Evolutionary conservation across 345 rosid species (phyloP), one percentile per base, ranked within the genome.

Genomic region (Excoecaria cochinchinensis): DNA sequence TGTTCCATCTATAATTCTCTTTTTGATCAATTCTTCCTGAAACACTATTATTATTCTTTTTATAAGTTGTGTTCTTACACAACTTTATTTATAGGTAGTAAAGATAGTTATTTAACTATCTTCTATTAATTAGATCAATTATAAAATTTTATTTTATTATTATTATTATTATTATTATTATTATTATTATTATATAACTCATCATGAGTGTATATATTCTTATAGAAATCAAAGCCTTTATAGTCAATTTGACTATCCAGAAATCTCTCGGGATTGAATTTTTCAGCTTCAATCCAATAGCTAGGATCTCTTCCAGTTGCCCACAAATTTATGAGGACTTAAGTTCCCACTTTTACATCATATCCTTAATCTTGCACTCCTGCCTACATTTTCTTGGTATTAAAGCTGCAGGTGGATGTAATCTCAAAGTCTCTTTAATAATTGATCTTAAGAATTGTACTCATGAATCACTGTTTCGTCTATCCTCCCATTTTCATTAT

Each of bases 191-290:
- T n/a, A n/a, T n/a, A n/a, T n/a, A n/a, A n/a, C n/a, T n/a, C n/a
- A n/a, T n/a, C n/a, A n/a, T n/a, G n/a, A n/a, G n/a, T n/a, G n/a
- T n/a, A n/a, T n/a, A n/a, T n/a, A n/a, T n/a, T n/a, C n/a, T n/a
- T n/a, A n/a, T n/a, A n/a, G n/a, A n/a, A n/a, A n/a, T n/a, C n/a
- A n/a, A n/a, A n/a, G n/a, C n/a, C n/a, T n/a, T n/a, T n/a, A 31
- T 31, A 75, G 24, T 79, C 83, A 44, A 74, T 15, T 5, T 66
- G 53, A 46, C 25, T 36, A 22, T 79, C 52, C 0, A 60, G n/a
- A 36, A 80, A 80, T 39, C 83, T 76, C 40, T 77, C 80, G 0
- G 77, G 80, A 21, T n/a, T 3, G 48, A 76, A 76, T n/a, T 21
- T 72, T 7, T 72, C 77, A 5, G 80, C 46, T 5, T 80, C 67